A percentile compares a stretch with the other conserved stretches of the same genome.
These are phyloP conservation scores for Poterioochromonas sp. DNA, from an alignment of 352 stramenopile species.

Conservation along the genomic window DNA sequence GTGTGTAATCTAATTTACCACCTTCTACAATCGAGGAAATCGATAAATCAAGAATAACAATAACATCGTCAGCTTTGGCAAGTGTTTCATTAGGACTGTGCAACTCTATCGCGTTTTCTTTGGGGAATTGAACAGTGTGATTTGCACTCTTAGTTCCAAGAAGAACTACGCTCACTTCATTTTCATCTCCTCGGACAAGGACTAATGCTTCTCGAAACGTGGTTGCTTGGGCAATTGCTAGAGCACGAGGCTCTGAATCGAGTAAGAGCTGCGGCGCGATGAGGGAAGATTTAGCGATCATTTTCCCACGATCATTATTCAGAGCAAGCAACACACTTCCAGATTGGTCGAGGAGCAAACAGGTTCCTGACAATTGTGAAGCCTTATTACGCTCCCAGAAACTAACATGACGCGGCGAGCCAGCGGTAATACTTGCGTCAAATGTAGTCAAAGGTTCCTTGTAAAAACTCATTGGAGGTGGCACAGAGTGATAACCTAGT, in stretches of 20 bases:
- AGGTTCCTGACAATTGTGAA: too few species aligned
- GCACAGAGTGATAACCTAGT: not conserved
- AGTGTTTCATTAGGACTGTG: constrained; percentile 9
- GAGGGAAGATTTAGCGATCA: too few species aligned
- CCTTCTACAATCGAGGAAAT: not conserved
- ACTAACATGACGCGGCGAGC: not conserved
- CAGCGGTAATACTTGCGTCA: not conserved
- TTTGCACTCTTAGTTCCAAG: not conserved
- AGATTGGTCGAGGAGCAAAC: not conserved
- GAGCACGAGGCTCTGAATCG: too few species aligned
- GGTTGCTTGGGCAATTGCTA: too few species aligned
- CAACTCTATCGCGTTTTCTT: constrained; percentile 6
- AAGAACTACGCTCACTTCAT: constrained; percentile 13
- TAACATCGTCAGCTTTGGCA: constrained; percentile 8
- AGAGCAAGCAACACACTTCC: not conserved
- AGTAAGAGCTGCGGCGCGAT: too few species aligned
- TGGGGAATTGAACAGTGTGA: not conserved
- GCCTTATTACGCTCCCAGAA: too few species aligned
- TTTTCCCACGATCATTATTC: not conserved
- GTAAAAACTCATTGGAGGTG: constrained; percentile 15
- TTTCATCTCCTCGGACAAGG: not conserved
- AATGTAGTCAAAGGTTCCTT: too few species aligned
- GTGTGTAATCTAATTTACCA: not conserved
- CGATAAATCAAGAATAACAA: not conserved
- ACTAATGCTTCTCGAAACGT: not conserved